phyloP scores from a whole-genome alignment of 345 rosid genomes.

The Aegle marmelos region DNA sequence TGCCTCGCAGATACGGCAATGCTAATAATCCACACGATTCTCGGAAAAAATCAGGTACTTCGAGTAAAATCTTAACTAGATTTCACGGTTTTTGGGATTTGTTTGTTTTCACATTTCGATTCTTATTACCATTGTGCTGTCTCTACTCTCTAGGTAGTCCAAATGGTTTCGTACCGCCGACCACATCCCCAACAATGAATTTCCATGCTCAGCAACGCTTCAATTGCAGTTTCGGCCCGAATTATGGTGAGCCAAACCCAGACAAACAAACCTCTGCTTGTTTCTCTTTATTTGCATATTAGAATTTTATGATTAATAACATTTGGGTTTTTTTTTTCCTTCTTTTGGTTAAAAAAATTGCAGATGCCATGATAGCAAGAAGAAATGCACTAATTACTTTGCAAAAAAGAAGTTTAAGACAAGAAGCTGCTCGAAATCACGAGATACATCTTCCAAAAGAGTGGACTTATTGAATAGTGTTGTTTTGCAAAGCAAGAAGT shows the following conservation, averaged over 20 bases:
- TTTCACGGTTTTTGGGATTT: too few species aligned
- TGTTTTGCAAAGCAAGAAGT: background rate
- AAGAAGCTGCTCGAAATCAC: conserved; percentile 25
- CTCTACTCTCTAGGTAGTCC: conserved; percentile 29
- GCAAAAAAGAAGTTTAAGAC: conserved; percentile 26
- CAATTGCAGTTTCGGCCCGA: conserved; percentile 19
- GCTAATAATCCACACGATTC: conserved; percentile 32
- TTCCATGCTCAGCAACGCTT: conserved; percentile 25
- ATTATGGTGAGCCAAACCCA: conserved; percentile 25
- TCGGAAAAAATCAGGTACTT: conserved; percentile 59
- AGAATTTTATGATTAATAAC: too few species aligned
- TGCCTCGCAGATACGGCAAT: conserved; percentile 53
- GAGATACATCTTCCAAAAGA: conserved; percentile 59
- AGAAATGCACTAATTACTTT: conserved; percentile 23
- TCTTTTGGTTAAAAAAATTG: background rate
- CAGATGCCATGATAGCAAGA: conserved; percentile 47
- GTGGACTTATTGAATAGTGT: conserved; percentile 56
- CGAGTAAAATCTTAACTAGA: too few species aligned
- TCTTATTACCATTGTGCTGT: background rate
- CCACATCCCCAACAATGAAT: background rate
- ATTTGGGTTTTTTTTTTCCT: background rate
- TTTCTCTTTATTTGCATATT: too few species aligned
- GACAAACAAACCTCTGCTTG: background rate
- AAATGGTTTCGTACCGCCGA: conserved; percentile 35
- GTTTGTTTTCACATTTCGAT: background rate